Evolutionary conservation across 1,284 basidiomycete genomes (phyloP), one percentile per base, ranked within the genome.

Genomic region (Ceratobasidium sp.): DNA sequence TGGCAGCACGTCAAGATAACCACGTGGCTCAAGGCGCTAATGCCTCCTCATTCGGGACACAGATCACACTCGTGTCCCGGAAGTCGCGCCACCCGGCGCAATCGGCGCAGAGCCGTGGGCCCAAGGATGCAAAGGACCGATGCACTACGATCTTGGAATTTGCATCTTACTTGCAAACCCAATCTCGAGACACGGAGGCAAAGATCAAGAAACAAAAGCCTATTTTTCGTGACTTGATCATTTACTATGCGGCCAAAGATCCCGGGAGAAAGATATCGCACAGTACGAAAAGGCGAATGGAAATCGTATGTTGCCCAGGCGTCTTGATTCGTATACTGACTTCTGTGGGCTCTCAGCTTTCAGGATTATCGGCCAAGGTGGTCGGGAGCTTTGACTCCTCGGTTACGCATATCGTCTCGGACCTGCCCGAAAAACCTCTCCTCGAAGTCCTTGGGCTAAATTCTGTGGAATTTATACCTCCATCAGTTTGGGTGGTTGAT

Each of bases 281-380:
- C 19, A 67, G 64, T 33, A 67, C 64, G 2, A 67, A 67, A 56
- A 67, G 64, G 27, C 14, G 64, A n/a, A 67, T 67, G 64, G 64
- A 67, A 56, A 67, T 67, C n/a, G 64, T 67, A 36, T 47, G 64
- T 56, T 39, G 41, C 52, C 30, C 16, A n/a, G 19, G 33, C 21
- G 3, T 41, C 41, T 13, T 33, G 21, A 36, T 54, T 33, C 29
- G 21, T 53, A 42, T 33, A 42, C 53, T 39, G 29, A 67, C 29
- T 30, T 27, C 29, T 39, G 29, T 14, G 21, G 25, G 11, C 27
- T 29, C 49, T 19, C 19, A 67, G 64, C 53, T 67, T 27, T 67
- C 53, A 19, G 64, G 53, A 44, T 42, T 53, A n/a, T 53, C 39
- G 14, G 53, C 64, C n/a, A 67, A 29, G 21, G 53, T 67, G 8